These are phyloP conservation scores for Gnomoniopsis smithogilvyi DNA, from an alignment of 2,329 filamentous ascomycete species.

Conservation along the genomic window DNA sequence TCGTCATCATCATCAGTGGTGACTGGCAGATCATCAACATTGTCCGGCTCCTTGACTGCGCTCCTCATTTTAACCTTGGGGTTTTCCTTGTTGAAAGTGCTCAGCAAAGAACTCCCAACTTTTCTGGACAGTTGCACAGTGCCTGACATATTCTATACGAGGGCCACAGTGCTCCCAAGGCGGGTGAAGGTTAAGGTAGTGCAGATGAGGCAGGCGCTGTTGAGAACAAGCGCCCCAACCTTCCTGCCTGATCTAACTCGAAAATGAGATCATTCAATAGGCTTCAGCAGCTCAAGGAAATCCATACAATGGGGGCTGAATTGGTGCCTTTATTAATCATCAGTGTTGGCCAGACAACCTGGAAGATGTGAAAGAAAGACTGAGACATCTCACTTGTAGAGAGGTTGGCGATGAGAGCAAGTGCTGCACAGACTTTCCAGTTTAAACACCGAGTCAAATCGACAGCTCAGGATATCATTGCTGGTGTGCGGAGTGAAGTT, in stretches of 20 bases:
- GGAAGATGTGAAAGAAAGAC: background rate
- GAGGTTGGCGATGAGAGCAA: background rate
- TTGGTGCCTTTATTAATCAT: background rate
- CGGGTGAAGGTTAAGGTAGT: background rate
- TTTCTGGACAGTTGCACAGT: background rate
- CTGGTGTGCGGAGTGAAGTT: background rate
- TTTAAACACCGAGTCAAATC: background rate
- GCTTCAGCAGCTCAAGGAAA: background rate
- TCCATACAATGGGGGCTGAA: background rate
- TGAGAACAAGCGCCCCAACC: background rate
- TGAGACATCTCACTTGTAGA: background rate
- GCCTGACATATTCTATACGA: background rate
- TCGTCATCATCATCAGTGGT: conserved; percentile 24
- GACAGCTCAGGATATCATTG: background rate
- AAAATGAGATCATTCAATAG: background rate
- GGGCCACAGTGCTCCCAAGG: background rate
- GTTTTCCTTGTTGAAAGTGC: conserved; percentile 7
- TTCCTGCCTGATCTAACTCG: background rate
- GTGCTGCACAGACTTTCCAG: background rate
- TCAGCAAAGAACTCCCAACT: background rate
- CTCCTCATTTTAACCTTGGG: conserved; percentile 1
- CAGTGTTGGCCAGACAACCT: background rate
- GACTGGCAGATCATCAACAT: conserved; percentile 23
- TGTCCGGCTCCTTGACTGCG: conserved; percentile 19
- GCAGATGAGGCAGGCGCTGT: background rate